Evolutionary conservation across 2,329 filamentous ascomycete species (phyloP), one percentile per base, ranked within the genome.

Genomic region (Ophiocordyceps camponoti-rufipedis): DNA sequence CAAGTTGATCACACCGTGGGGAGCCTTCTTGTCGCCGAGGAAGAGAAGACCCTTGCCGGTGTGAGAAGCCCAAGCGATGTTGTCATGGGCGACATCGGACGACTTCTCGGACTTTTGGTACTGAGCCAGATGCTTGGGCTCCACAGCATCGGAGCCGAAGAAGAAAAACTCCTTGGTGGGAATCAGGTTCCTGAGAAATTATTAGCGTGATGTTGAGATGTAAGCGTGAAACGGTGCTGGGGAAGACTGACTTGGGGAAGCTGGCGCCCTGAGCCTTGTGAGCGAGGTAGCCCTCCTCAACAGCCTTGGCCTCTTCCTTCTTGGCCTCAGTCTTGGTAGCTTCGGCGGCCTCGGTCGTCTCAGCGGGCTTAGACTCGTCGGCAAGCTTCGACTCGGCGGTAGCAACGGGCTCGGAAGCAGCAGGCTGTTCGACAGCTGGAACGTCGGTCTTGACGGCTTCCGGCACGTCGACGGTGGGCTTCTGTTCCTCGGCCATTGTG

Each of bases 21-120:
- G 88, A 48, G 75, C 74, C 52, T 76, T 71, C 78, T 93, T 94
- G 67, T 94, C 83, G 58, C 82, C 81, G 66, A 85, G 84, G 74
- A 93, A 94, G 40, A 96, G 72, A 18, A 96, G 82, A 59, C 91
- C 91, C 73, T 94, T 94, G 63, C 89, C 89, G 48, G 89, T 95
- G 72, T 94, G 79, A 54, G 79, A 80, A 51, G 89, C 86, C 86
- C 91, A 95, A 33, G 91, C 83, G 54, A 79, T 82, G 55, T 82
- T 82, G 53, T 84, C 74, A 69, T 93, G 82, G 49, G 83, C 81
- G 53, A 80, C 64, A 50, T 74, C 72, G 45, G 80, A 72, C 47
- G 80, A 72, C 80, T 95, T 95, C 75, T 94, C 87, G 57, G 78
- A 80, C 67, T 87, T 85, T 55, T 93, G 73, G 71, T 89, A 95